Evolutionary conservation across 2,329 filamentous ascomycete genomes (phyloP), one percentile per base, ranked within the genome.

Genomic region (Fusarium sp.): DNA sequence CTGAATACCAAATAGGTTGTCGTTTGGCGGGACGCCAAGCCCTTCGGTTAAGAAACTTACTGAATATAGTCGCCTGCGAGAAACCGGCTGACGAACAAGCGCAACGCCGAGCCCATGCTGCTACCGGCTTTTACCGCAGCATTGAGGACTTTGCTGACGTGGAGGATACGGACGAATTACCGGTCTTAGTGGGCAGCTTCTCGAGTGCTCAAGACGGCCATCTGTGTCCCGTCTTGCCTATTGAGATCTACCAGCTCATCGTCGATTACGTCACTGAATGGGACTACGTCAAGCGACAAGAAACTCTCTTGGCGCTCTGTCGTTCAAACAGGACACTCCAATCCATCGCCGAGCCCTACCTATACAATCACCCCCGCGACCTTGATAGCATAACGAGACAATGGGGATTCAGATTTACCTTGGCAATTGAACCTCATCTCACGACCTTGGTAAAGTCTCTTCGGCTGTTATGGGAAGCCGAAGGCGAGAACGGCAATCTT

Each of bases 351-450:
- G 69, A 76, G 13, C 48, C 35, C 0, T 35, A 58, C 22, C 14
- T 76, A 0, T 77, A 77, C 22, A 14, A 22, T 6, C 14, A 59
- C 3, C 66, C 73, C 8, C 61, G 61, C 6, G 54, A 66, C 7
- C 58, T 67, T 9, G 37, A 56, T 5, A 52, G 7, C 6, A n/a
- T 33, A 31, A 18, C 35, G 13, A 27, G 31, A 2, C 64, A 68
- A 1, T 75, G 69, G 61, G 37, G 18, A 0, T 58, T 77, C 18
- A 22, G 29, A 0, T 66, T 74, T 16, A 18, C 64, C 0, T 18
- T 77, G 3, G 20, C 33, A 4, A 27, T 74, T 2, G 66, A 72
- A 8, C 72, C 74, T n/a, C 56, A 33, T 2, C 62, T 72, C 1
- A 41, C 54, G 5, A n/a, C 2, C 2, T 6, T 50, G 16, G 56